Conservation (phyloP, 2,329 filamentous ascomycete genomes). For the Paecilomyces niveus region DNA sequence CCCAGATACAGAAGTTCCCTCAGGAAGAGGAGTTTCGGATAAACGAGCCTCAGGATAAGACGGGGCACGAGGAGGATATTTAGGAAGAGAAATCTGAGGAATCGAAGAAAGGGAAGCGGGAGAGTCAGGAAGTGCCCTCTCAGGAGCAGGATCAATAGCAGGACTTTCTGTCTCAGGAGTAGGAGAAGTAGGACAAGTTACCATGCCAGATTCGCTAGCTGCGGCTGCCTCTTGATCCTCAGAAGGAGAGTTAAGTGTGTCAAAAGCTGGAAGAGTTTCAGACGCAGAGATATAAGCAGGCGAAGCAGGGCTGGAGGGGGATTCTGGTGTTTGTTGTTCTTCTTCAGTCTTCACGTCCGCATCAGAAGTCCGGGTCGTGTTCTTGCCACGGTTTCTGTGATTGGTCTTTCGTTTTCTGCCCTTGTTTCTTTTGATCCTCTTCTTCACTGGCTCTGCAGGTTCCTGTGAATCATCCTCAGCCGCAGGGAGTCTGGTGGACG, state of each 20-base stretch:
- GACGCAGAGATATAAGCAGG: not conserved
- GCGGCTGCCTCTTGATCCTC: not conserved
- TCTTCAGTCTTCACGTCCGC: not conserved
- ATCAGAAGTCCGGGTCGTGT: constrained; percentile 11
- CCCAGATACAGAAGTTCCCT: not conserved
- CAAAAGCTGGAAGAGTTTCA: not conserved
- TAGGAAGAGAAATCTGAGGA: not conserved
- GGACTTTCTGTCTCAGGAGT: constrained; percentile 9
- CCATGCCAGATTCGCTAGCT: not conserved
- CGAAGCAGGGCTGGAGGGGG: not conserved
- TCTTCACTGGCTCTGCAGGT: not conserved
- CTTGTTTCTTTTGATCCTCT: not conserved
- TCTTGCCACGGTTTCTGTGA: constrained; percentile 24
- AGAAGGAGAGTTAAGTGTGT: not conserved
- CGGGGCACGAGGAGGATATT: not conserved
- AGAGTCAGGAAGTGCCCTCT: not conserved
- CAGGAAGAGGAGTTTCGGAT: not conserved
- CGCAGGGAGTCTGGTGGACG: not conserved
- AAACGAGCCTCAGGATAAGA: not conserved
- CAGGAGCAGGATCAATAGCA: not conserved
- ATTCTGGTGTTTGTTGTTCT: not conserved
- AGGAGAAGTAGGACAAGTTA: not conserved
- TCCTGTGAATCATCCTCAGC: not conserved
- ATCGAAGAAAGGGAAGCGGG: not conserved
- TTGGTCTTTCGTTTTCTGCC: not conserved